Evolutionary conservation across 768 basidiomycete species (phyloP), one percentile per base, ranked within the genome.

Genomic region (Clavaria fumosa): DNA sequence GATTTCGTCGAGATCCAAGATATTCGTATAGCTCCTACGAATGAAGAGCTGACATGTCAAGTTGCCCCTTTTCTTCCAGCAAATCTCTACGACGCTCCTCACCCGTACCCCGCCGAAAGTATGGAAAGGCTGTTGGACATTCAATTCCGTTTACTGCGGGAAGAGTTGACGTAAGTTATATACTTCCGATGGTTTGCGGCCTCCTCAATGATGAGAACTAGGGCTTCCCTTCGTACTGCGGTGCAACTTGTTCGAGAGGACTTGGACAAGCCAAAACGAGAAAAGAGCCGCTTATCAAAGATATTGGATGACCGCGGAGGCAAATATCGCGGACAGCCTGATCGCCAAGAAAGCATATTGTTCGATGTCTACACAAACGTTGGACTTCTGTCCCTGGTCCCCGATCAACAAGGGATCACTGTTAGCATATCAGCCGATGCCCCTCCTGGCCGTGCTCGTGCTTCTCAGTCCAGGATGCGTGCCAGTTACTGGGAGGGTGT

Each of bases 111-210:
- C 0, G 43, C 53, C 3, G 63, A 64, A 11, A 71, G 70, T 17
- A 80, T 84, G 69, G 65, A 78, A 39, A 60, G 73, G 5, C 57
- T 76, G 15, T 55, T 83, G 7, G 83, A 86, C 40, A 67, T 77
- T 3, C 79, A 85, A 45, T 85, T 79, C 52, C 70, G 82, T 23
- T 62, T 84, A 0, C 56, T 85, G 23, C 61, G 82, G 24, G 82
- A 83, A 44, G 82, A 85, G 39, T 55, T 78, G 12, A 77, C 66
- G 70, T 78, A 46, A 17, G 70, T 50, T 5, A 23, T n/a, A n/a
- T n/a, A n/a, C n/a, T n/a, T n/a, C n/a, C n/a, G n/a, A n/a, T n/a
- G n/a, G n/a, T n/a, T n/a, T n/a, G n/a, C n/a, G n/a, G n/a, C n/a
- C n/a, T n/a, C n/a, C n/a, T n/a, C n/a, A n/a, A n/a, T n/a, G n/a